A percentile compares a stretch with the other conserved stretches of the same genome.
phyloP scores from a whole-genome alignment of 208 protist genomes.

The Acanthamoeba lugdunensis region DNA sequence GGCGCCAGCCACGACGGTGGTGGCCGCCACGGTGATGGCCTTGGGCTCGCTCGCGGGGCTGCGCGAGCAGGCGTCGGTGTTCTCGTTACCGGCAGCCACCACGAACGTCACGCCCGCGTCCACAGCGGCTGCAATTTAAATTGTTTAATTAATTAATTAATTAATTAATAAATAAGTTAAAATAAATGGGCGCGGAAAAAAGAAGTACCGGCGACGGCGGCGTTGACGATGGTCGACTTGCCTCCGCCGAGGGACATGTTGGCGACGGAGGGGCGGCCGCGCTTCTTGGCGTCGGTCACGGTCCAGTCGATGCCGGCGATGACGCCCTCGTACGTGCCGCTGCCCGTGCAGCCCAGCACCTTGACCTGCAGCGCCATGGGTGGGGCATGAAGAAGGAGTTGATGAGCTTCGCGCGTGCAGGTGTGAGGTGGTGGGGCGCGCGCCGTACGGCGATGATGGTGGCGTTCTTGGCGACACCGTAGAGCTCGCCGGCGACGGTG shows the following conservation, averaged over 20 bases:
- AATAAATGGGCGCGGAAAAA: background rate
- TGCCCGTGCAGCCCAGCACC: slow-evolving; percentile 72
- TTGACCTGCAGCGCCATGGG: slow-evolving; percentile 49
- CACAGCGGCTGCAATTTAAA: slow-evolving; percentile 15
- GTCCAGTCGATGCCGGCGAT: slow-evolving; percentile 73
- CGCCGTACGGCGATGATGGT: slow-evolving; percentile 53
- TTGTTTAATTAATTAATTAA: background rate
- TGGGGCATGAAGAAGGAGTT: too few species aligned
- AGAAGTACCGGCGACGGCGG: slow-evolving; percentile 55
- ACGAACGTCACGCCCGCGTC: slow-evolving; percentile 68
- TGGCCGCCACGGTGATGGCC: slow-evolving; percentile 73
- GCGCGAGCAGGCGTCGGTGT: slow-evolving; percentile 65
- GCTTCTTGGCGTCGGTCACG: slow-evolving; percentile 62
- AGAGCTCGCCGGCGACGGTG: slow-evolving; percentile 59
- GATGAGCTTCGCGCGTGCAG: too few species aligned
- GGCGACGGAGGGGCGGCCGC: slow-evolving; percentile 48
- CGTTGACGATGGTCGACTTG: slow-evolving; percentile 64
- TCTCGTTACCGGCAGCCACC: slow-evolving; percentile 76
- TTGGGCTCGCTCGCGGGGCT: slow-evolving; percentile 53
- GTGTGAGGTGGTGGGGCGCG: background rate
- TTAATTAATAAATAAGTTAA: background rate
- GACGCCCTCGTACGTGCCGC: slow-evolving; percentile 65
- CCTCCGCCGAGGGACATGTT: slow-evolving; percentile 79
- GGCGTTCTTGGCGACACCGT: slow-evolving; percentile 74
- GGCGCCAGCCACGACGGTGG: background rate